phyloP scores from a whole-genome alignment of 2,329 filamentous ascomycete genomes.

The Talaromyces atroroseus region DNA sequence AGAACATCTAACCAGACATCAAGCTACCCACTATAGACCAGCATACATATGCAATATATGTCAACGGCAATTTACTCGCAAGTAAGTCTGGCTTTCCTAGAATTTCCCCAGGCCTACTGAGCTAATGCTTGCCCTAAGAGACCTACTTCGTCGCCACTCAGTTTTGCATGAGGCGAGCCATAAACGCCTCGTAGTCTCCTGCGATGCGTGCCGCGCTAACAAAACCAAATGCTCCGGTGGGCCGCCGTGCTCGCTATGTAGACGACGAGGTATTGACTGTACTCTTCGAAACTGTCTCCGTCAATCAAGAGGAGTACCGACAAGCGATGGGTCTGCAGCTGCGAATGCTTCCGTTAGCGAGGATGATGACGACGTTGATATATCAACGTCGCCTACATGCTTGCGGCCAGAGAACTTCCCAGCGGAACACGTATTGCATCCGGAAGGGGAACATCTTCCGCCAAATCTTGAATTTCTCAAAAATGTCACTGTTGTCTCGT shows the following conservation, averaged over 20 bases:
- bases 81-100: background rate
- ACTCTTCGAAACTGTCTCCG: background rate
- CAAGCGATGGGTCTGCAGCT: background rate
- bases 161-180: constrained; percentile 5
- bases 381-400: background rate
- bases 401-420: background rate
- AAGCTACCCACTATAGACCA: constrained; percentile 1
- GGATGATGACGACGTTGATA: background rate
- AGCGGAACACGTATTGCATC: background rate
- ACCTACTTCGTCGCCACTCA: constrained; percentile 7
- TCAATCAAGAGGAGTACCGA: background rate
- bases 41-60: constrained; percentile 4
- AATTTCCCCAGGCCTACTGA: too few relatives aligned
- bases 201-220: constrained; percentile 8
- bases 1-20: constrained; percentile 8
- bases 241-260: constrained; percentile 1
- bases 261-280: constrained; percentile 3
- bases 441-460: background rate
- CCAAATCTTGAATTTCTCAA: constrained; percentile 5
- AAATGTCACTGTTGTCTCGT: constrained; percentile 2
- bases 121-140: background rate
- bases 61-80: constrained; percentile 3
- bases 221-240: constrained; percentile 12
- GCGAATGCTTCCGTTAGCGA: background rate
- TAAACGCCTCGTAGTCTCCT: constrained; percentile 1